Base-by-base conservation (phyloP, 2,329 filamentous ascomycete genomes). In the Dothiorella sarmentorum region DNA sequence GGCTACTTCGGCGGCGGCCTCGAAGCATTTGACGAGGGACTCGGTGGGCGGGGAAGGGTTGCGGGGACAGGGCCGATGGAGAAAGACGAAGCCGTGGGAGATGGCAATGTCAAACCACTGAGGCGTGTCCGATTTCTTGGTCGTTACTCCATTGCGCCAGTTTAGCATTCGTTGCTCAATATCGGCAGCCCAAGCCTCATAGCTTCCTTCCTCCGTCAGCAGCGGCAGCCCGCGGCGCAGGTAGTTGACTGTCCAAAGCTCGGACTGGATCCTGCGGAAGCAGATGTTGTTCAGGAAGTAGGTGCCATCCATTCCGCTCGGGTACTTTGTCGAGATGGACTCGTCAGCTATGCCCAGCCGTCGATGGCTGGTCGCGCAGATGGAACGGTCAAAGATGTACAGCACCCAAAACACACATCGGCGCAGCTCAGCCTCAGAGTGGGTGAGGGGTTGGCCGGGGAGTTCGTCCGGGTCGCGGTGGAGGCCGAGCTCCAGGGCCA, bases 191-290 rank as follows among this genome's bases (percentile, higher is more conserved):
- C 57, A 59, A 18, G 40, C n/a, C 4, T 38, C 57, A 13, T 59
- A 59, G 31, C 57, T 59, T 17, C 49, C 49, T 9, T 44, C 38
- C 3, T 59, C 47, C 3, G 51, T 38, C 31, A 53, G 31, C 4
- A 55, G 47, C 2, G 57, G 47, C 24, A 55, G 18, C 3, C 49
- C 57, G 6, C 49, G 47, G 22, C 47, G 47, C 13, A 59, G 40
- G 22, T 59, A 59, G 27, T 59, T 59, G 5, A 59, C 57, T 2
- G 57, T 59, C 57, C 57, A 59, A 24, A 59, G 57, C 24, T 59
- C 57, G 3, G 57, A 59, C 38, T 59, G 57, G 22, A 59, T 59
- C 2, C 57, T 47, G 7, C 57, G 37, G 22, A 59, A 55, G 1
- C 20, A 40, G 29, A 59, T 35, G 43, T 55, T 59, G n/a, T 59